phyloP scores from a whole-genome alignment of 768 basidiomycete genomes.

The Panus rudis region DNA sequence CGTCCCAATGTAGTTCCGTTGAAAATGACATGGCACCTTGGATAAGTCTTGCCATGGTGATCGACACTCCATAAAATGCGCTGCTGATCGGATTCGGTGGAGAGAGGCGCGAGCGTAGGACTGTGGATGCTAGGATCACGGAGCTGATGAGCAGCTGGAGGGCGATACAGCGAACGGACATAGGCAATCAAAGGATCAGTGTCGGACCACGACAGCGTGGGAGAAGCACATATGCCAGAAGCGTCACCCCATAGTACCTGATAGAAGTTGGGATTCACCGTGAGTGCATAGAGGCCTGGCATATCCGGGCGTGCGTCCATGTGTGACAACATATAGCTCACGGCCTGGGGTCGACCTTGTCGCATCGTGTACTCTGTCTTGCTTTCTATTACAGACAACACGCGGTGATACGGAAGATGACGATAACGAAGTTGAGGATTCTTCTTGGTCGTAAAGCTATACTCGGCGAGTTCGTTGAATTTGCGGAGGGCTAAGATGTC shows the following conservation, averaged over 20 bases:
- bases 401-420: no score
- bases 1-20: background rate
- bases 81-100: background rate
- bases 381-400: no score
- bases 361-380: no score
- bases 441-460: no score
- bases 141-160: background rate
- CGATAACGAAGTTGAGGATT: no score
- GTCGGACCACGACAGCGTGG: background rate
- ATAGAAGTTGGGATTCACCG: no score
- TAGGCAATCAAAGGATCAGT: background rate
- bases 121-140: background rate
- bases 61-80: background rate
- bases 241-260: slow-evolving; percentile 1
- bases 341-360: no score
- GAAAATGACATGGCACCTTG: background rate
- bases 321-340: no score
- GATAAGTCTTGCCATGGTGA: background rate
- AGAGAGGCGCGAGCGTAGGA: background rate
- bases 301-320: slow-evolving; percentile 2
- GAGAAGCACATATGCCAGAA: background rate
- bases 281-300: slow-evolving; percentile 1
- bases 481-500: no score
- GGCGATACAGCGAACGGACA: slow-evolving; percentile 1
- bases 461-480: no score